These are phyloP conservation scores for Tylopilus orsonianus DNA, from an alignment of 1,284 basidiomycete genomes.

Conservation along the genomic window DNA sequence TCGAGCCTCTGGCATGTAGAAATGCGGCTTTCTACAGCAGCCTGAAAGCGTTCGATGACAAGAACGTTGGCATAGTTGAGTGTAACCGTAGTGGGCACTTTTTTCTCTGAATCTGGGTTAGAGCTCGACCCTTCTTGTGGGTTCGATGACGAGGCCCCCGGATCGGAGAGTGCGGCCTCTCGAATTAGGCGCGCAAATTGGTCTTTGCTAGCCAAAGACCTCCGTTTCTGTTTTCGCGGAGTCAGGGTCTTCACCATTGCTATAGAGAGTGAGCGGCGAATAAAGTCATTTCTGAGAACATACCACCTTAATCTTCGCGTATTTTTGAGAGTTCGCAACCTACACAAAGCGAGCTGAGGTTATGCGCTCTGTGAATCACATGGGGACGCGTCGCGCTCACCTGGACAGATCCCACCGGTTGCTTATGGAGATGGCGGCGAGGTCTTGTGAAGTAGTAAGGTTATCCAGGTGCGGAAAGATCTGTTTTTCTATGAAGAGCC, in stretches of 20 bases:
- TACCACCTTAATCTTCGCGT: conserved; percentile 5
- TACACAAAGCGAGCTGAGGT: not conserved
- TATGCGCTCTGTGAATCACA: not conserved
- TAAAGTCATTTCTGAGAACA: not conserved
- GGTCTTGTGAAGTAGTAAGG: not conserved
- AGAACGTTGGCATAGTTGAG: conserved; percentile 27
- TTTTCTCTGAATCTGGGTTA: conserved; percentile 3
- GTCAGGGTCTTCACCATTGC: conserved; percentile 17
- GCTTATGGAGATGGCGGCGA: not conserved
- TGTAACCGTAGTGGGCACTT: conserved; percentile 3
- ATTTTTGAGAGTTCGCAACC: not conserved
- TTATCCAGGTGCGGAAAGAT: not conserved
- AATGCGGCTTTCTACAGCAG: conserved; percentile 25
- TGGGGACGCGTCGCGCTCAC: conserved; percentile 1
- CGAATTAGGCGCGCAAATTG: conserved; percentile 25
- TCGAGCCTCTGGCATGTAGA: conserved; percentile 30
- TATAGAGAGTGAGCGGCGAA: conserved; percentile 3
- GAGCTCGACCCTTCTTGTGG: conserved; percentile 2
- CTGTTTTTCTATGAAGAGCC: not conserved
- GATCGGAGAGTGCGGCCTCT: conserved; percentile 11
- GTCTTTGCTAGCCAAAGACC: conserved; percentile 23
- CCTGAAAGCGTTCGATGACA: conserved; percentile 28
- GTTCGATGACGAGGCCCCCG: conserved; percentile 2
- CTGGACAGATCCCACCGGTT: conserved; percentile 1
- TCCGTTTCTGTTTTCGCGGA: conserved; percentile 26